Conservation (phyloP, 2,329 filamentous ascomycete species). For the Diplodia sapinea region DNA sequence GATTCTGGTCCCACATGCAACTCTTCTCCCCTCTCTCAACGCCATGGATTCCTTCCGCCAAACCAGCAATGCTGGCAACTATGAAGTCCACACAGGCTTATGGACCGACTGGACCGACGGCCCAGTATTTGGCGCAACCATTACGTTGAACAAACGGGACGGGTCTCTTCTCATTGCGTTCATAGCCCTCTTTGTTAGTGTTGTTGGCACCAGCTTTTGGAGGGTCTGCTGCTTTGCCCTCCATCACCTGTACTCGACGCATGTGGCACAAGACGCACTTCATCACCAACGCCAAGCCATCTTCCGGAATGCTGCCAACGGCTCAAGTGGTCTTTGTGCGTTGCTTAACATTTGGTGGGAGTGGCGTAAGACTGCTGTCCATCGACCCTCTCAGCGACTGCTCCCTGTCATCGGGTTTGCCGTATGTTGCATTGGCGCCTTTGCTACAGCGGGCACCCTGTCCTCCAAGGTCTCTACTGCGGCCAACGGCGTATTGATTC, state of each 20-base stretch:
- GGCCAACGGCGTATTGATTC: not conserved
- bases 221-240: not conserved
- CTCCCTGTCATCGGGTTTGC: not conserved
- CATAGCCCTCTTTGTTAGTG: not conserved
- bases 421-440: not conserved
- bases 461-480: not conserved
- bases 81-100: not conserved
- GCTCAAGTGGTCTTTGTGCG: slow-evolving; percentile 32
- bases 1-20: too few relatives aligned
- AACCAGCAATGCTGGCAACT: not conserved
- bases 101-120: not conserved
- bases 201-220: not conserved
- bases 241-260: not conserved
- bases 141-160: not conserved
- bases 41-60: not conserved
- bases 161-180: not conserved
- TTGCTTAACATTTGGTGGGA: slow-evolving; percentile 21
- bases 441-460: not conserved
- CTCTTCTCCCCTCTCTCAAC: too few relatives aligned
- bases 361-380: slow-evolving; percentile 32
- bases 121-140: not conserved
- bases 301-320: slow-evolving; percentile 42
- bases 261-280: slow-evolving; percentile 38
- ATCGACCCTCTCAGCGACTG: slow-evolving; percentile 33
- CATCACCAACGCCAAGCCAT: slow-evolving; percentile 45